Evolutionary conservation across 1,139 yeast species (phyloP).

Genomic region (Protomyces inouyei): DNA sequence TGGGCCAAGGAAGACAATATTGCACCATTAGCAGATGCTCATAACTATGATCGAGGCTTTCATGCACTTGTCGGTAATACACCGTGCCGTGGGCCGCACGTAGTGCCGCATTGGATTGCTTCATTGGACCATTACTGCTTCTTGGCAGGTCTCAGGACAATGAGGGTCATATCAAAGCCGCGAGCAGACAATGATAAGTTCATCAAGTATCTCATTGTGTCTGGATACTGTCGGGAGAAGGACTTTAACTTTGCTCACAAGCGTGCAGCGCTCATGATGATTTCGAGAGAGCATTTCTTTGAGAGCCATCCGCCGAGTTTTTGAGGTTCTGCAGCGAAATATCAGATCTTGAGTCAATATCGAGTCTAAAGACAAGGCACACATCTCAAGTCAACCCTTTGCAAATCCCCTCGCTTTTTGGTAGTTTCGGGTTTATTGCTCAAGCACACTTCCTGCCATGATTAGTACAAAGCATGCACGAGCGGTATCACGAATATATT

Average conservation of each 20-base stretch:
- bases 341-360: too few relatives aligned
- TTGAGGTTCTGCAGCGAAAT: background rate
- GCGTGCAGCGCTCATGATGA: constrained; percentile 34
- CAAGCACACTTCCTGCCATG: too few relatives aligned
- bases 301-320: background rate
- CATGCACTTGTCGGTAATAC: constrained; percentile 35
- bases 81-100: constrained; percentile 34
- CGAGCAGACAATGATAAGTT: constrained; percentile 34
- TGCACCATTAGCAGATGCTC: constrained; percentile 30
- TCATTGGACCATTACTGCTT: constrained; percentile 34
- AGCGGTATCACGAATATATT: too few relatives aligned
- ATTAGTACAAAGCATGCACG: too few relatives aligned
- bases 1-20: constrained; percentile 34
- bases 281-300: constrained; percentile 32
- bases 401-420: too few relatives aligned
- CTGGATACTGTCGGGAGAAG: constrained; percentile 31
- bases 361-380: too few relatives aligned
- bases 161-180: constrained; percentile 34
- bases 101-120: constrained; percentile 34
- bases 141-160: constrained; percentile 33
- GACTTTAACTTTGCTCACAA: constrained; percentile 36
- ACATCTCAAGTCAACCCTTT: too few relatives aligned
- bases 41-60: constrained; percentile 34
- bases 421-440: too few relatives aligned
- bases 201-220: constrained; percentile 30